These are phyloP conservation scores for Pseudoperonospora humuli DNA, from an alignment of 352 stramenopile species.

Conservation along the genomic window DNA sequence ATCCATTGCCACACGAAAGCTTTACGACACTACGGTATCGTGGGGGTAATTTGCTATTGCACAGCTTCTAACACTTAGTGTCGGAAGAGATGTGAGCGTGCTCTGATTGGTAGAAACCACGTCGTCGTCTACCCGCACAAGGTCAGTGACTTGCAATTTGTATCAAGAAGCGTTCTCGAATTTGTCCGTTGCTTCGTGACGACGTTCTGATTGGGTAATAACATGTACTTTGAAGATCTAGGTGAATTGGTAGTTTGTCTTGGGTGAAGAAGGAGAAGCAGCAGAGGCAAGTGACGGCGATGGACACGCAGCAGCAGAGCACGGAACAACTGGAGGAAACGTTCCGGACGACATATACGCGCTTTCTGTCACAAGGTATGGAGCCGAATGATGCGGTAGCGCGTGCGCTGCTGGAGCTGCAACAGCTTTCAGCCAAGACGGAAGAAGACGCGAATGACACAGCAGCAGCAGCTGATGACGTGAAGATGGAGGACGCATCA, in stretches of 20 bases:
- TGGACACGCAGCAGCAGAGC: constrained; percentile 20
- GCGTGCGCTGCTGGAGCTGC: constrained; percentile 41
- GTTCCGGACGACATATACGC: constrained; percentile 49
- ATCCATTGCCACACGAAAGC: constrained; percentile 55
- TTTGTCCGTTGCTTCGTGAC: no score
- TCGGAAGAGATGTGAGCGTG: constrained; percentile 4
- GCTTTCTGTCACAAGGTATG: constrained; percentile 40
- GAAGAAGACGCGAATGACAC: neutral
- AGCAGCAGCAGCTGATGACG: constrained; percentile 11
- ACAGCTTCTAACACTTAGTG: no score
- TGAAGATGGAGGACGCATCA: constrained; percentile 43
- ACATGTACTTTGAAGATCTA: neutral
- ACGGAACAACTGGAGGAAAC: constrained; percentile 28
- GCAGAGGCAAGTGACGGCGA: no score
- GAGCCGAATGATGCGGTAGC: constrained; percentile 57
- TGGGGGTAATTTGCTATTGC: no score
- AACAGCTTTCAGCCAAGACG: constrained; percentile 18
- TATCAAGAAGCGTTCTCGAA: no score
- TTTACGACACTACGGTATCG: no score
- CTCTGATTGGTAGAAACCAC: constrained; percentile 11
- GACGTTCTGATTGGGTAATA: neutral
- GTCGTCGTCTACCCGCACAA: no score
- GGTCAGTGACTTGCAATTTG: no score
- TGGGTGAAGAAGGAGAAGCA: no score
- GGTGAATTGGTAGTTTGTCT: no score